Evolutionary conservation across 371 early-diverging fungal genomes (phyloP), one percentile per base, ranked within the genome.

Genomic region (Rhizopus stolonifer): DNA sequence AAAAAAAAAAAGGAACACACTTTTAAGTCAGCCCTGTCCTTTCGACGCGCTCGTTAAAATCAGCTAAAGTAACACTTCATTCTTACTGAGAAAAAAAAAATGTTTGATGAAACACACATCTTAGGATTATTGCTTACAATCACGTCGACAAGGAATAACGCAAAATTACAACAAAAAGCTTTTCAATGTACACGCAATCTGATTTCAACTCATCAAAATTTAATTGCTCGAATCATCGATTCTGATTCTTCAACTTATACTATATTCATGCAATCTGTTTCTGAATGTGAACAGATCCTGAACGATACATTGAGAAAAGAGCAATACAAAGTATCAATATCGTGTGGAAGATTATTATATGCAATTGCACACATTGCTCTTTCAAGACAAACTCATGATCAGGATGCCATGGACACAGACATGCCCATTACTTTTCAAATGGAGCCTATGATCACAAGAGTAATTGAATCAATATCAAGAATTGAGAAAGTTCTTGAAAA

Each of bases 31-130:
- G n/a, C 6, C 36, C 15, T 11, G 15, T 4, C 36, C n/a, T 5
- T 36, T 29, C 10, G 31, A 29, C 5, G 36, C 36, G 36, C 36
- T 14, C 15, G 4, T 36, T 36, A 36, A 36, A 36, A n/a, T 76
- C 3, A 61, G 58, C 13, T 52, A 56, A 33, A 60, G 58, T 22
- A 70, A 68, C 4, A 7, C 31, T 29, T 29, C 31, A 4, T 29
- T 29, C 31, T 10, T 29, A 7, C 10, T 10, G 31, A 29, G 4
- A 29, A 29, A 29, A 29, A 7, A n/a, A 61, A 61, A 11, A 69
- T 61, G 38, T 53, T 72, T 23, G 65, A 68, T 29, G 47, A 55
- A 25, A 49, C 59, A 1, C 64, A 69, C 15, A 61, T 77, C n/a
- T 17, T 59, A 36, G 46, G 33, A 11, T 26, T 65, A 18, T 38